Percentiles rank a stretch among this genome's conserved stretches.
phyloP scores from a whole-genome alignment of 2,329 filamentous ascomycete genomes.

The Chaetomium sp. region DNA sequence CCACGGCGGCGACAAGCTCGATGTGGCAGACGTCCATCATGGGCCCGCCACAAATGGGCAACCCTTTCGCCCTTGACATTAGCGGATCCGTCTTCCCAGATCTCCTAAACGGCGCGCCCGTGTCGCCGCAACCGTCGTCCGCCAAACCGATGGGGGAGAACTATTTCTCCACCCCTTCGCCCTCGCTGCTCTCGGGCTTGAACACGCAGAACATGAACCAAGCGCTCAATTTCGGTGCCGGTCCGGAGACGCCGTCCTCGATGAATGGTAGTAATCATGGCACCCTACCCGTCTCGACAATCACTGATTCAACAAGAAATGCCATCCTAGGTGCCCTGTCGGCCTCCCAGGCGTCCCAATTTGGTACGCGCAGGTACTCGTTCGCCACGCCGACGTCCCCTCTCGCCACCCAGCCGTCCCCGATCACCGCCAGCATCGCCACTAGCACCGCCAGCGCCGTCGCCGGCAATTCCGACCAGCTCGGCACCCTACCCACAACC shows the following conservation, averaged over 20 bases:
- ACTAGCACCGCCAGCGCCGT: neutral
- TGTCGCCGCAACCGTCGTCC: slow-evolving; percentile 75
- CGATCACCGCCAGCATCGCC: slow-evolving; percentile 34
- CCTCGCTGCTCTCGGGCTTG: slow-evolving; percentile 69
- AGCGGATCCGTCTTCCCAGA: slow-evolving; percentile 75
- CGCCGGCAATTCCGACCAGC: slow-evolving; percentile 52
- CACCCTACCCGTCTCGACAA: slow-evolving; percentile 62
- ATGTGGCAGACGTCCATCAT: slow-evolving; percentile 74
- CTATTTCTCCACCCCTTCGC: slow-evolving; percentile 77
- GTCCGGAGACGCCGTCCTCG: slow-evolving; percentile 73
- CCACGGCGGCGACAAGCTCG: slow-evolving; percentile 54
- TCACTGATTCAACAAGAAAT: slow-evolving; percentile 65
- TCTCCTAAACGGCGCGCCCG: slow-evolving; percentile 68
- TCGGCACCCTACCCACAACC: slow-evolving; percentile 72
- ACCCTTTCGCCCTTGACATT: slow-evolving; percentile 75
- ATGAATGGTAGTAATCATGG: slow-evolving; percentile 65
- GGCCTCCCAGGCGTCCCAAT: slow-evolving; percentile 54
- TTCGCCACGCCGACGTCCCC: slow-evolving; percentile 59
- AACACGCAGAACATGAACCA: slow-evolving; percentile 64
- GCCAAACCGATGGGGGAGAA: slow-evolving; percentile 72
- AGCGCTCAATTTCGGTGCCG: slow-evolving; percentile 63
- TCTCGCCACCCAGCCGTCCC: slow-evolving; percentile 54
- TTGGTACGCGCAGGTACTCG: slow-evolving; percentile 66
- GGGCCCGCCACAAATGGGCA: slow-evolving; percentile 66
- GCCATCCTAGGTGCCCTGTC: slow-evolving; percentile 62